Evolutionary conservation across 2,329 filamentous ascomycete genomes (phyloP).

Genomic region (Trichoderma oligosporum): DNA sequence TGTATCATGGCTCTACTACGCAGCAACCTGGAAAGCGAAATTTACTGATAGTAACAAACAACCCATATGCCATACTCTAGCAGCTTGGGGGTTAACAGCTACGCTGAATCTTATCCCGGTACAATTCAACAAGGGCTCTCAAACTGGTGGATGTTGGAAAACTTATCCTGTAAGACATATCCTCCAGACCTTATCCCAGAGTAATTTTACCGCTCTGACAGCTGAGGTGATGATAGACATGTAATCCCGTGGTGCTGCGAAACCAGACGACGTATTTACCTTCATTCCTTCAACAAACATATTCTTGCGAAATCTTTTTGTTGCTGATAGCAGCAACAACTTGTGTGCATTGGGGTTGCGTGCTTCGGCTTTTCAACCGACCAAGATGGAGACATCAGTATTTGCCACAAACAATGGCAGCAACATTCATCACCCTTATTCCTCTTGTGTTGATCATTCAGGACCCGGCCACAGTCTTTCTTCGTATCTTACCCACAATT

Average conservation of each 20-base stretch:
- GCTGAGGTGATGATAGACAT: constrained; percentile 7
- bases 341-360: constrained; percentile 10
- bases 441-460: background rate
- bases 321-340: constrained; percentile 6
- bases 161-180: constrained; percentile 7
- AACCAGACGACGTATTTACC: background rate
- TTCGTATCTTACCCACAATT: constrained; percentile 12
- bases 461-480: constrained; percentile 15
- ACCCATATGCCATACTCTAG: background rate
- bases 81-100: constrained; percentile 16
- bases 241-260: background rate
- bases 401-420: background rate
- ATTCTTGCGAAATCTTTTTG: constrained; percentile 8
- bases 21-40: no score
- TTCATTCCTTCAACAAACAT: background rate
- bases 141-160: background rate
- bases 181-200: background rate
- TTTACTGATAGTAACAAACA: background rate
- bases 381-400: constrained; percentile 13
- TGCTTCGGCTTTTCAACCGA: constrained; percentile 13
- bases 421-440: constrained; percentile 4
- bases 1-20: no score
- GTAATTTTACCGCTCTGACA: background rate
- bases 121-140: background rate
- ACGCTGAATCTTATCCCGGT: constrained; percentile 4